Evolutionary conservation across 2,329 filamentous ascomycete genomes (phyloP), one percentile per base, ranked within the genome.

Genomic region (Amauroascus verrucosus): DNA sequence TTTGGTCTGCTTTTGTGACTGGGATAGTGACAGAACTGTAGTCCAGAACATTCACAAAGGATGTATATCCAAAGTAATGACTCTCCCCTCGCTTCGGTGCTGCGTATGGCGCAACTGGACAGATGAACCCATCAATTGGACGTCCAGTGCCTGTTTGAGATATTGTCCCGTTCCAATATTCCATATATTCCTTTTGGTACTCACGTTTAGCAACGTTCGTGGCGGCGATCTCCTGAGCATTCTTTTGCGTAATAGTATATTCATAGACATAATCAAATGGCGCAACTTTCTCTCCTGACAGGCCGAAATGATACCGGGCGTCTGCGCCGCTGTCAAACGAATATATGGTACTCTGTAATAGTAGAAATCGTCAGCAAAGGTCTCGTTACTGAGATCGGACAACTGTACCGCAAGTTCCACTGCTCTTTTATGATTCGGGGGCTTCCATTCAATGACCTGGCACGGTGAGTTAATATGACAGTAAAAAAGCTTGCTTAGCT

Each of bases 91-190:
- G 72, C 8, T 68, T 61, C 0, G 70, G 65, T 0, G 73, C 71
- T 1, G 73, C 67, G 33, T 69, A 70, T 4, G 72, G 67, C 3
- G 72, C 71, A 32, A 69, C 58, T 1, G 74, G 69, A 8, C 65
- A 67, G 44, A 76, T 68, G 26, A 77, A 56, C 11, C 65, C 73
- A 59, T 85, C 82, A 0, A 83, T 77, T 1, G 76, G 69, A 48
- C 73, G 69, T 0, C 73, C 72, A 1, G 68, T 78, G 24, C 72
- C 74, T 0, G 77, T 80, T 16, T 33, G 37, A 3, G 32, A 43
- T 37, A 8, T 16, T n/a, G 78, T 82, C 13, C 70, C 74, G 56
- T 82, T 82, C 81, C 80, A 83, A 61, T 82, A 84, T 49, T 84
- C 80, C 64, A 81, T 74, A 58, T 84, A 84, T 8, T 46, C 41